Evolutionary conservation across 2,329 filamentous ascomycete species (phyloP).

Genomic region (Rhynchosporium secalis): DNA sequence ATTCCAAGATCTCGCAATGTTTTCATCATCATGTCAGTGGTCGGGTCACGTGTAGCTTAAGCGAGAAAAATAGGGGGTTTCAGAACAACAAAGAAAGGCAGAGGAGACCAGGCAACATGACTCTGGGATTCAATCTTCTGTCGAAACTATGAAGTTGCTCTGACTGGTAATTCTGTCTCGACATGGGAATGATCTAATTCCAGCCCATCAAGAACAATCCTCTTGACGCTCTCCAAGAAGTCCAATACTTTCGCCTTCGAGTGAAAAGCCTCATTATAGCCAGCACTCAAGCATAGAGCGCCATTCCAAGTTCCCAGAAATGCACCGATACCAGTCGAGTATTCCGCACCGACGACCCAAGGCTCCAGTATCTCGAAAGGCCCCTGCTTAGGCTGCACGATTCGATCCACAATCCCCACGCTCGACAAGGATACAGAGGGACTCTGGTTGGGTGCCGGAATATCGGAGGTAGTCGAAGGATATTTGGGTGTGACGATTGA

Average conservation of each 20-base stretch:
- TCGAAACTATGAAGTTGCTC: no score
- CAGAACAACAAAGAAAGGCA: no score
- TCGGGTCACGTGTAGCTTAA: no score
- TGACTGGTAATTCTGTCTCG: not conserved
- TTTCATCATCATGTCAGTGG: no score
- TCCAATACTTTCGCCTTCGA: conserved; percentile 6
- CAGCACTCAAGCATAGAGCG: conserved; percentile 14
- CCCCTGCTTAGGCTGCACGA: conserved; percentile 5
- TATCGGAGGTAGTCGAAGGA: not conserved
- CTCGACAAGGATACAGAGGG: conserved; percentile 18
- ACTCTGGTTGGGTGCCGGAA: conserved; percentile 5
- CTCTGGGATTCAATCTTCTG: not conserved
- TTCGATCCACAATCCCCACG: conserved; percentile 16
- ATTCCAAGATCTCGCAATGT: no score
- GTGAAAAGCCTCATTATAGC: conserved; percentile 17
- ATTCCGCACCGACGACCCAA: conserved; percentile 15
- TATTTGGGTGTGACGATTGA: conserved; percentile 2
- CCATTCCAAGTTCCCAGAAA: conserved; percentile 17
- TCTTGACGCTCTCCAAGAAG: conserved; percentile 15
- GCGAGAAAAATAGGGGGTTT: no score
- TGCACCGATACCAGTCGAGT: conserved; percentile 15
- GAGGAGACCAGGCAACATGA: no score
- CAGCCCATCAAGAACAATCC: conserved; percentile 13
- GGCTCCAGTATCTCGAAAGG: conserved; percentile 12
- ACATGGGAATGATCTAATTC: not conserved